Evolutionary conservation across 2,329 filamentous ascomycete species (phyloP), one percentile per base, ranked within the genome.

Genomic region (Lecanoromycetidae sp.): DNA sequence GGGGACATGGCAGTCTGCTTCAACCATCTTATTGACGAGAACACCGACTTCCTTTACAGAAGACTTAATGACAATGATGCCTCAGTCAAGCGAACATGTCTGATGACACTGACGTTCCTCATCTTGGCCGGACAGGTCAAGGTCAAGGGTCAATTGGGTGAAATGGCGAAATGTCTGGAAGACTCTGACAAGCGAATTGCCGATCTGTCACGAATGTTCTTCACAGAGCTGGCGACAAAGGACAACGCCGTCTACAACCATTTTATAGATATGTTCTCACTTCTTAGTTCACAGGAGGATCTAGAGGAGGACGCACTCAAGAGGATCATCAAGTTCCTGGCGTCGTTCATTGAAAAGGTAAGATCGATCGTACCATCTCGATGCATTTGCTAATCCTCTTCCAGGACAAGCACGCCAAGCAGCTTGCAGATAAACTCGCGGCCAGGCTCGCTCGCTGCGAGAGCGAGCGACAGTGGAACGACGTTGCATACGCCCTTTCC

Each of bases 1-100:
- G 91, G 91, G 32, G 91, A 98, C 61, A 98, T 98, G 91, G 93
- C 93, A 0, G 91, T 98, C 19, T 95, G 88, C 74, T 98, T 98
- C 75, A 98, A 98, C 61, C 91, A 98, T 60, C 77, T 98, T 41
- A 95, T 98, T 57, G 93, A 98, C 60, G 93, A 98, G 67, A 96
- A 98, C 65, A 98, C 91, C 0, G 91, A 98, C 62, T 98, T 96
- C 70, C 67, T 98, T 34, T 98, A 98, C 66, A 82, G 91, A 17
- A 80, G 93, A 15, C 75, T 98, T 6, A 93, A 91, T 13, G 93
- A 98, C 60, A 71, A 77, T 13, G 88, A 95, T 57, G 77, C 79
- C 19, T 90, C 84, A 2, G 91, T 98, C 52, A 98, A 96, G 72
- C 80, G 91, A 9, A 98, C 93, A 0, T 98, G 91, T 65, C 74